These are phyloP conservation scores for Phytophthora ramorum DNA, from an alignment of 352 stramenopile genomes.

Conservation along the genomic window DNA sequence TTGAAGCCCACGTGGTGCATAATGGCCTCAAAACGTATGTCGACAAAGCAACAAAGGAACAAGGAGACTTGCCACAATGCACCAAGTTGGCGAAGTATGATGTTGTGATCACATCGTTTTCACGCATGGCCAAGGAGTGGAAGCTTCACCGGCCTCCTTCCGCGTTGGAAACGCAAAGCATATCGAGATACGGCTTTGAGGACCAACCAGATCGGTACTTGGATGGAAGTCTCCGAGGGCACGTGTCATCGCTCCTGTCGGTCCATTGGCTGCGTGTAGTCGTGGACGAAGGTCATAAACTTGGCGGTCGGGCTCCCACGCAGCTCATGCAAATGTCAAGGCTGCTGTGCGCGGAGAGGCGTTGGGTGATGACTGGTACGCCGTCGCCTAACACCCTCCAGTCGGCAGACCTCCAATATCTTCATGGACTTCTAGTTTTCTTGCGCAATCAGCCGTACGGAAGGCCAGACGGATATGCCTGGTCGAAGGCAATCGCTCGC, in stretches of 20 bases:
- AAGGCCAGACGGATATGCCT: constrained; percentile 60
- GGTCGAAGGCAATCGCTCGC: constrained; percentile 67
- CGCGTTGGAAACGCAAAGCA: constrained; percentile 46
- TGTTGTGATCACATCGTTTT: constrained; percentile 74
- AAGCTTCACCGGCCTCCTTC: constrained; percentile 57
- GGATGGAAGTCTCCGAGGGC: constrained; percentile 51
- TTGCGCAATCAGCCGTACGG: constrained; percentile 89
- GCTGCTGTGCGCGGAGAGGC: constrained; percentile 80
- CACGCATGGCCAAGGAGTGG: constrained; percentile 66
- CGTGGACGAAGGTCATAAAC: constrained; percentile 95
- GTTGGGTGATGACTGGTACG: constrained; percentile 98
- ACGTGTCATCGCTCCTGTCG: constrained; percentile 52
- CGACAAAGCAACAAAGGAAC: constrained; percentile 31
- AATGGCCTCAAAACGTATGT: constrained; percentile 45
- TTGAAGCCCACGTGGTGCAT: constrained; percentile 49
- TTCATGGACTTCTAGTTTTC: constrained; percentile 91
- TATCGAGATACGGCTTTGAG: constrained; percentile 63
- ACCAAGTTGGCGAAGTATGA: constrained; percentile 58
- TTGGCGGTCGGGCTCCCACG: constrained; percentile 65
- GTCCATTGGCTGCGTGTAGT: constrained; percentile 90
- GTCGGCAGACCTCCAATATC: constrained; percentile 82
- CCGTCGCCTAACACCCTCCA: constrained; percentile 90
- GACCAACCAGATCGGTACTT: constrained; percentile 48
- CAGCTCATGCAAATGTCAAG: constrained; percentile 85
- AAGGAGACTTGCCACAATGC: constrained; percentile 35